phyloP scores from a whole-genome alignment of 164 flowering plant genomes.

The Magnolia officinalis region DNA sequence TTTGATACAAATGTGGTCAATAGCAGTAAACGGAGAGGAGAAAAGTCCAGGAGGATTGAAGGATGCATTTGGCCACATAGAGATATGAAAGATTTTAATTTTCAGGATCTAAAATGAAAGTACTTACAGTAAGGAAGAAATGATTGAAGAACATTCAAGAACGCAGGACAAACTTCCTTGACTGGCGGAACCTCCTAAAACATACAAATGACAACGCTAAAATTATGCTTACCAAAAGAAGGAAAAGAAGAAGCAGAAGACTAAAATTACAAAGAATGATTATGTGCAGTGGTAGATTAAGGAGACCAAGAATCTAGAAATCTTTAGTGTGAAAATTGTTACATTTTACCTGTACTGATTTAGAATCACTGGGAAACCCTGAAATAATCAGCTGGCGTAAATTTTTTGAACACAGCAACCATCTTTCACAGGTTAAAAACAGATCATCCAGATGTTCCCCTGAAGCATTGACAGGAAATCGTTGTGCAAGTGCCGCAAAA shows the following conservation, averaged over 20 bases:
- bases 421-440: conserved; percentile 73
- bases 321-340: background rate
- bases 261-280: background rate
- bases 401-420: conserved; percentile 82
- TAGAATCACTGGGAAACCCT: conserved; percentile 81
- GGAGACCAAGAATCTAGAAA: background rate
- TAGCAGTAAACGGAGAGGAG: background rate
- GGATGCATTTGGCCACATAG: background rate
- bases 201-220: conserved; percentile 1
- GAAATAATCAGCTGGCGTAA: conserved; percentile 71
- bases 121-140: conserved; percentile 84
- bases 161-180: conserved; percentile 78
- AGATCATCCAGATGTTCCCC: conserved; percentile 68
- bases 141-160: conserved; percentile 73
- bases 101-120: background rate
- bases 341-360: conserved; percentile 62
- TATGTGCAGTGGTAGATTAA: background rate
- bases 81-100: background rate
- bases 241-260: background rate
- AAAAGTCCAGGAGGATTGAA: background rate
- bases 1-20: background rate
- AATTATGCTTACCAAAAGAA: background rate
- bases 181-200: conserved; percentile 77
- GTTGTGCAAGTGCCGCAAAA: conserved; percentile 54
- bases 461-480: conserved; percentile 31